Conservation (phyloP, 495 filamentous ascomycete genomes). For the Penicillium canescens region DNA sequence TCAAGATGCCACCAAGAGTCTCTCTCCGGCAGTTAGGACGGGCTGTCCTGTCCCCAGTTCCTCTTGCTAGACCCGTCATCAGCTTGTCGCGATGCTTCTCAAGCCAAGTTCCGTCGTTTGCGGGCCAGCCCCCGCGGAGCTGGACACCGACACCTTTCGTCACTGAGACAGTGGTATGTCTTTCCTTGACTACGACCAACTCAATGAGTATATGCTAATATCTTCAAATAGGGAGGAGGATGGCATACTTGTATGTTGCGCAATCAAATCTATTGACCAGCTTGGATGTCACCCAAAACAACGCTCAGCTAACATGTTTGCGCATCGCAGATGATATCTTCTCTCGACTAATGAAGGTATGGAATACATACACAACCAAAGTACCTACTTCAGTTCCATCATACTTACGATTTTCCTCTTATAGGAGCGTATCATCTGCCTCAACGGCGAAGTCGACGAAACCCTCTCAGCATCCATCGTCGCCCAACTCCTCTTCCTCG, state of each 20-base stretch:
- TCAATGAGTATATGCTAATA: constrained; percentile 22
- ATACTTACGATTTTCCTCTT: no score
- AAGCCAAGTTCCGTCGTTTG: constrained; percentile 35
- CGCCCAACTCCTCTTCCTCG: constrained; percentile 94
- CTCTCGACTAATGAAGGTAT: constrained; percentile 73
- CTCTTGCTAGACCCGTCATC: constrained; percentile 6
- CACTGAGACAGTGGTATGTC: constrained; percentile 77
- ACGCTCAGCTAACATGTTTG: constrained; percentile 17
- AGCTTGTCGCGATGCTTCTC: constrained; percentile 31
- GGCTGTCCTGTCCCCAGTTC: constrained; percentile 5
- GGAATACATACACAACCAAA: neutral
- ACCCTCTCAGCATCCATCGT: constrained; percentile 86
- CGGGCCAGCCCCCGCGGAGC: constrained; percentile 44
- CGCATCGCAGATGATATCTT: constrained; percentile 72
- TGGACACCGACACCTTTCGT: constrained; percentile 72
- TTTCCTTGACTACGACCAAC: neutral
- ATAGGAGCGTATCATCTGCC: constrained; percentile 91
- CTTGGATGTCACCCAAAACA: constrained; percentile 2
- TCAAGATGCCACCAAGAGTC: constrained; percentile 18
- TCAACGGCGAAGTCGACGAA: constrained; percentile 91
- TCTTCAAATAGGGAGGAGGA: constrained; percentile 70
- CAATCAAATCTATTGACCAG: neutral
- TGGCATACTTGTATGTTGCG: constrained; percentile 79
- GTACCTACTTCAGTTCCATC: neutral
- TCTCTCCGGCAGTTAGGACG: constrained; percentile 32